phyloP scores from a whole-genome alignment of 2,329 filamentous ascomycete genomes.

The Ceratocystiopsis brevicomis region DNA sequence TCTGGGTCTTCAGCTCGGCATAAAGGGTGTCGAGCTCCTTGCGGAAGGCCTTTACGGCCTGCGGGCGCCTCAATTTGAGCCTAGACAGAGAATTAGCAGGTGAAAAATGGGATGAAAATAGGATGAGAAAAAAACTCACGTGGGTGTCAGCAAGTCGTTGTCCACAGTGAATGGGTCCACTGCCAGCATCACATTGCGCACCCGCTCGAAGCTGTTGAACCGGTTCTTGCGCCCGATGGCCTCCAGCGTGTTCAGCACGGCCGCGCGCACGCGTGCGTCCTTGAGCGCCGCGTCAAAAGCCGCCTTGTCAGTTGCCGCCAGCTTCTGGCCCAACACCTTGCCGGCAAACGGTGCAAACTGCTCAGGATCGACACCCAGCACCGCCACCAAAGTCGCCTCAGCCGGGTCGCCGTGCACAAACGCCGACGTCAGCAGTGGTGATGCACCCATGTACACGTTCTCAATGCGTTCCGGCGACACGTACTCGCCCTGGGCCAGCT shows the following conservation, averaged over 20 bases:
- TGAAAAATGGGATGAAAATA: constrained; percentile 11
- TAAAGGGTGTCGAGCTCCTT: constrained; percentile 38
- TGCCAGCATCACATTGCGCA: constrained; percentile 54
- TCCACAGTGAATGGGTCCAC: constrained; percentile 86
- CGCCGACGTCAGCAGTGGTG: constrained; percentile 56
- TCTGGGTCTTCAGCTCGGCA: constrained; percentile 27
- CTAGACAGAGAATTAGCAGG: constrained; percentile 15
- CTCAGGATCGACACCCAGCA: constrained; percentile 77
- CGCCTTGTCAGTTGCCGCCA: constrained; percentile 44
- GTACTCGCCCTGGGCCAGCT: constrained; percentile 94
- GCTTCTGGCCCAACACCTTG: constrained; percentile 48
- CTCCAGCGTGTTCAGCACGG: constrained; percentile 62
- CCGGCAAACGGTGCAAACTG: constrained; percentile 65
- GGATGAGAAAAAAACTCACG: constrained; percentile 37
- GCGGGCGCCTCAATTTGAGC: constrained; percentile 41
- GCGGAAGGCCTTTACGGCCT: constrained; percentile 32
- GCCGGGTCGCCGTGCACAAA: constrained; percentile 83
- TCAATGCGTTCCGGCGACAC: constrained; percentile 94
- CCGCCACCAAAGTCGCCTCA: constrained; percentile 62
- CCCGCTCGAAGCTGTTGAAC: constrained; percentile 79
- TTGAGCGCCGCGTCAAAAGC: constrained; percentile 47
- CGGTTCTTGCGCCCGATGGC: constrained; percentile 63
- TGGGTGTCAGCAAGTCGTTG: constrained; percentile 75
- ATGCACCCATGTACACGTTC: constrained; percentile 76
- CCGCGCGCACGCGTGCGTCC: constrained; percentile 52